Conservation (phyloP, 2,329 filamentous ascomycete species). For the Hymenoscyphus occultus region DNA sequence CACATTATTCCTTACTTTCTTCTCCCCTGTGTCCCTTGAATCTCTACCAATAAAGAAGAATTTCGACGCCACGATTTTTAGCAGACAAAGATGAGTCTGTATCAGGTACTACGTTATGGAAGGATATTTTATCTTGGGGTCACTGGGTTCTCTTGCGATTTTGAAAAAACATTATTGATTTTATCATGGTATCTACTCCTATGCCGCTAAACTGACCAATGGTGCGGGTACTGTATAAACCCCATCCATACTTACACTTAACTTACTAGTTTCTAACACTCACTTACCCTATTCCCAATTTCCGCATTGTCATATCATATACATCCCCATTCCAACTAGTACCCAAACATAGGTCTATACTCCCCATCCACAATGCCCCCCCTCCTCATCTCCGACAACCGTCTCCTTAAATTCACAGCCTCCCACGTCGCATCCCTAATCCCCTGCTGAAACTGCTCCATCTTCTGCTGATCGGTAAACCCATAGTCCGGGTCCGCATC, state of each 20-base stretch:
- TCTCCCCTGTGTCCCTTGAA: background rate
- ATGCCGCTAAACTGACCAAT: background rate
- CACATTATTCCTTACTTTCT: background rate
- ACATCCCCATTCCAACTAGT: background rate
- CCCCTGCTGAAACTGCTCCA: background rate
- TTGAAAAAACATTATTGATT: background rate
- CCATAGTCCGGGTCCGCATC: background rate
- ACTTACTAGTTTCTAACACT: background rate
- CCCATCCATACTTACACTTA: background rate
- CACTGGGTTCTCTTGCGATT: background rate
- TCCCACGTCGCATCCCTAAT: constrained; percentile 1
- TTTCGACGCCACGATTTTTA: background rate
- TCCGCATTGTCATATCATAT: background rate
- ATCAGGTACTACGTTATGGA: background rate
- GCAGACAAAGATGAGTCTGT: background rate
- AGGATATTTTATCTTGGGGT: background rate
- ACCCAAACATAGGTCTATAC: constrained; percentile 1
- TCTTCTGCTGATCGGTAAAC: background rate
- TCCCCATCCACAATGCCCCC: constrained; percentile 1
- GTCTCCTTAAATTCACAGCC: background rate
- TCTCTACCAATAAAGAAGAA: background rate
- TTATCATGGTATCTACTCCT: background rate
- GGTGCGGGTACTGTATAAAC: background rate
- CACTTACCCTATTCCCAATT: background rate
- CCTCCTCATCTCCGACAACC: constrained; percentile 2